Base-by-base conservation (phyloP, 805 yeast genomes). In the Isabelozyma gotoi region DNA sequence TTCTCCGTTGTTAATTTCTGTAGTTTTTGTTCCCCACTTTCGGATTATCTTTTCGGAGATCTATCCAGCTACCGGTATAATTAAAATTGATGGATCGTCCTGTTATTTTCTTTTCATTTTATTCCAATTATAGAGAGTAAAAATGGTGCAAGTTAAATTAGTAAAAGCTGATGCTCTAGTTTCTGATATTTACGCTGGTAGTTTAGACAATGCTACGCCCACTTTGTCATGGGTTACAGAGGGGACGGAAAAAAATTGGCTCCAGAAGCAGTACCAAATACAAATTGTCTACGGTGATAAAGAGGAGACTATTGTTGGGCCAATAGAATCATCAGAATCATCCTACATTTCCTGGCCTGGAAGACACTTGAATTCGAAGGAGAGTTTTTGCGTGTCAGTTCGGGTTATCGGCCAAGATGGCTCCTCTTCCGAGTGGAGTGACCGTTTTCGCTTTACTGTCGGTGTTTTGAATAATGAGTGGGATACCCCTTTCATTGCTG, bases 191-290 rank as follows among this genome's bases (percentile, higher is more conserved):
- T 24, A 24, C 5, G 29, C 29, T 24, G 29, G 29, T 24, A 10
- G 29, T 7, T 24, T 24, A 7, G 12, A 24, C 29, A 24, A 4
- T 24, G 29, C 29, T 24, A 24, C 29, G 8, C 29, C 29, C 29
- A 24, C 29, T 24, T 24, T 24, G 12, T 36, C 39, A 19, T 36
- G 39, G 39, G 15, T 12, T 11, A 11, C 24, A 15, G 29, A 36
- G 10, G 39, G 39, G 7, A n/a, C 19, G 7, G 39, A 18, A 6
- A 17, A 36, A 20, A 36, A 36, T 21, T 36, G 39, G 39, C 12
- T 18, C 15, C 39, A 36, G 19, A 19, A 12, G 29, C 10, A 3
- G 7, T 36, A 36, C 15, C 32, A 21, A 15, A 10, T 38, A 21
- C 34, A 33, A 10, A 24, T 24, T 24, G n/a, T 10, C n/a, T 24